Base-by-base conservation (phyloP, 148 eudicot species). In the Fallopia convolvulus region DNA sequence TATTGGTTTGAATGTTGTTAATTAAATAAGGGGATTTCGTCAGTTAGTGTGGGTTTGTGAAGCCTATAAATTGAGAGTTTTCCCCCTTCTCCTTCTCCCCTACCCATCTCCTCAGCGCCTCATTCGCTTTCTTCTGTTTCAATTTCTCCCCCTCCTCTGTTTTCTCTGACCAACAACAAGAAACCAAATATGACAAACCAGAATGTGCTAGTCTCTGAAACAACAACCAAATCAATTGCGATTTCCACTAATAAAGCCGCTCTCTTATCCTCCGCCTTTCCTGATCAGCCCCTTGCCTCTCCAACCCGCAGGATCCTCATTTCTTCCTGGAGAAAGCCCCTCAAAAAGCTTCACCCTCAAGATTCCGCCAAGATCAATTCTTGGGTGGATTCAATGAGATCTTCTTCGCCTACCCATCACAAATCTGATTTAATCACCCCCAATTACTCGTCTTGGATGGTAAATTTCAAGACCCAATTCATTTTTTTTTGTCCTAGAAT, bases 301-400 rank as follows among this genome's bases (percentile, higher is more conserved):
- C 70, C 70, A 4, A 9, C 33, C 13, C 17, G 70, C 7, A 30
- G 70, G 11, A 21, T 63, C 70, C 18, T 63, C 0, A 3, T 63
- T 5, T 68, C 72, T 4, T 68, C 70, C 8, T 6, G 30, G 12
- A 21, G 65, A 21, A 58, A 58, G 65, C 65, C 65, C 2, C 74
- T 74, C 6, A 74, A 74, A 8, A 47, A 72, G 32, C 18, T 74
- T 8, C 56, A 47, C 26, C 58, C 56, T 46, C 68, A 61, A 8
- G 70, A 63, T 42, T 39, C 79, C 2, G 17, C 72, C 20, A 68
- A 68, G 72, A 68, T 68, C 72, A 68, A 33, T 36, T 36, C 44
- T 36, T 77, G 79, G 79, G 75, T 70, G 7, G 79, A 77, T 33
- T 77, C 79, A 12, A 77, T 77, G 79, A 49, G 79, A 50, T 72